Conservation (phyloP, 202 grass and related monocot species). For the Saccharum hybrid region DNA sequence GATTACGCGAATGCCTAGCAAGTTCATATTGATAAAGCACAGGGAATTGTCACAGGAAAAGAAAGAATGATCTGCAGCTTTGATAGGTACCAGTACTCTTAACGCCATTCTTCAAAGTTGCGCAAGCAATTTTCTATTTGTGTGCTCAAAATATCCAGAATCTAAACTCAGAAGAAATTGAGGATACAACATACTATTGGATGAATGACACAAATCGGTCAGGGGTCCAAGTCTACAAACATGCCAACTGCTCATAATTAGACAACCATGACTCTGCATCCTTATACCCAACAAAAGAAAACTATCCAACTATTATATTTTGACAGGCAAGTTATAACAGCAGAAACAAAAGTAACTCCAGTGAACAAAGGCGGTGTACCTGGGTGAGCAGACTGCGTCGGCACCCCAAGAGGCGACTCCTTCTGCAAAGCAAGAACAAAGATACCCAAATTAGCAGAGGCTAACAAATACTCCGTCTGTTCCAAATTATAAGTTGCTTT, state of each 20-base stretch:
- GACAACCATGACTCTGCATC: too few species aligned
- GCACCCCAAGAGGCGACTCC: constrained; percentile 75
- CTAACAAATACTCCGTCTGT: neutral
- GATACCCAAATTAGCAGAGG: neutral
- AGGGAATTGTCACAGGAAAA: neutral
- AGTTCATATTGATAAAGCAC: neutral
- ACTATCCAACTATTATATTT: neutral
- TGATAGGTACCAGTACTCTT: neutral
- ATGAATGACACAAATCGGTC: neutral
- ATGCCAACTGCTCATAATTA: too few species aligned
- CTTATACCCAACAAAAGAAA: too few species aligned
- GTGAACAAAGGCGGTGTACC: constrained; percentile 44
- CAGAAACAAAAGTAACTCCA: neutral
- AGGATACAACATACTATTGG: neutral
- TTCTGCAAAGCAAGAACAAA: constrained; percentile 51
- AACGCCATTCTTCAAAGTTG: neutral
- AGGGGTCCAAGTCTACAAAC: neutral
- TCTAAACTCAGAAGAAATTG: neutral
- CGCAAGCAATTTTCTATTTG: neutral
- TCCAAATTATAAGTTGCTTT: too few species aligned
- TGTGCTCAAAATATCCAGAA: neutral
- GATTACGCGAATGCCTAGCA: too few species aligned
- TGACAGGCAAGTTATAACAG: neutral
- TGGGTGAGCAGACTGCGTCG: constrained; percentile 90
- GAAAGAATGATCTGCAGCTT: neutral